Conservation (phyloP, 345 rosid species). For the Ceriops decandra region DNA sequence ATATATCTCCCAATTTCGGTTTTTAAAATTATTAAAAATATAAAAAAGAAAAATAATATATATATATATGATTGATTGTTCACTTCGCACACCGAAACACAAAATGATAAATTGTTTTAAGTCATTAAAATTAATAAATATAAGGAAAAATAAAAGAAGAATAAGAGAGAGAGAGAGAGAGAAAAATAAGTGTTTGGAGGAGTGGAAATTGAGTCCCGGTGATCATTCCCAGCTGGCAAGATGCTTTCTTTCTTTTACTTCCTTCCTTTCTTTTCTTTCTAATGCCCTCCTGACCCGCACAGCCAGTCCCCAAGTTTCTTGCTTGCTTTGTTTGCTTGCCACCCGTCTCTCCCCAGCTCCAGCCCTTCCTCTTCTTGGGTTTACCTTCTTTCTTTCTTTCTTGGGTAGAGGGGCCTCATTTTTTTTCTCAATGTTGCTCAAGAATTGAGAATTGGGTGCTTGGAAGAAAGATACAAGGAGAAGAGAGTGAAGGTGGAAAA, state of each 20-base stretch:
- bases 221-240: conserved; percentile 20
- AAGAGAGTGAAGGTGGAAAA: neutral
- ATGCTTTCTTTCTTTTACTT: conserved; percentile 13
- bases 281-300: neutral
- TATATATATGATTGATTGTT: too few relatives aligned
- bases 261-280: neutral
- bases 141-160: neutral
- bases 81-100: too few relatives aligned
- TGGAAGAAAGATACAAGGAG: neutral
- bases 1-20: too few relatives aligned
- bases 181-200: conserved; percentile 7
- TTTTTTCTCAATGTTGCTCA: conserved; percentile 3
- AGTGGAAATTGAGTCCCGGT: conserved; percentile 13
- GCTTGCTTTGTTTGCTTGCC: neutral
- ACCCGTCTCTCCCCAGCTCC: neutral
- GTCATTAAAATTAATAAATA: neutral
- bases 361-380: neutral
- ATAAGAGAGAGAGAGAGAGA: conserved; percentile 7
- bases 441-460: conserved; percentile 6
- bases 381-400: too few relatives aligned
- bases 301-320: conserved; percentile 5
- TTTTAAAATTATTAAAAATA: too few relatives aligned
- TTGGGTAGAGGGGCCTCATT: too few relatives aligned
- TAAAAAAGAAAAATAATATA: neutral
- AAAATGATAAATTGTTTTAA: too few relatives aligned